A percentile compares a stretch with the other conserved stretches of the same genome.
Evolutionary conservation across 2,329 filamentous ascomycete genomes (phyloP).

Genomic region (Cordyceps javanica): DNA sequence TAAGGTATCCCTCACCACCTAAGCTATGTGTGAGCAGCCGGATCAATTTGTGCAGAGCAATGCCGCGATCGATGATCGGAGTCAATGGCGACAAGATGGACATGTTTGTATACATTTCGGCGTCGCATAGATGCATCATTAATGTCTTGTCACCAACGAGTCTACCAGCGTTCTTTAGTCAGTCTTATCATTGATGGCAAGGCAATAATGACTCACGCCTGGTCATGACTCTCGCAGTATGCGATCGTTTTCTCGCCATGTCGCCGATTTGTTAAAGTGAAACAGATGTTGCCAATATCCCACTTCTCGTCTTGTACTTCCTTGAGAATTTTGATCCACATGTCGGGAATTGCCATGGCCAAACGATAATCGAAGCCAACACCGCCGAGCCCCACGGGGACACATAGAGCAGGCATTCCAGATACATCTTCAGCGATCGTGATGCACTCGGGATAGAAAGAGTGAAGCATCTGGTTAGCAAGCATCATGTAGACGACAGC

Average conservation of each 20-base stretch:
- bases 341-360: conserved; percentile 94
- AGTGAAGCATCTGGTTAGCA: conserved; percentile 91
- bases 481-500: conserved; percentile 93
- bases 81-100: conserved; percentile 79
- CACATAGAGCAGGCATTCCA: conserved; percentile 94
- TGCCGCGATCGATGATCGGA: conserved; percentile 79
- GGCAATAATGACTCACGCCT: conserved; percentile 62
- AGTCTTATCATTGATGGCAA: conserved; percentile 17
- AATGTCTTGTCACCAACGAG: conserved; percentile 94
- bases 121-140: conserved; percentile 97
- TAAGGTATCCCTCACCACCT: conserved; percentile 94
- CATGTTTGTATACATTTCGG: conserved; percentile 98
- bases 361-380: conserved; percentile 96
- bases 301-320: conserved; percentile 87
- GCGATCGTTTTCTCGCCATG: conserved; percentile 98
- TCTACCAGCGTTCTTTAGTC: conserved; percentile 45
- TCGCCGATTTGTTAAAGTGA: conserved; percentile 84
- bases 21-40: conserved; percentile 85
- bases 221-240: conserved; percentile 94
- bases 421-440: conserved; percentile 97
- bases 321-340: conserved; percentile 99
- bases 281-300: conserved; percentile 80
- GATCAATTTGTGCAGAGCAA: conserved; percentile 96
- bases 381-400: conserved; percentile 78
- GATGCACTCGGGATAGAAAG: conserved; percentile 80